Base-by-base conservation (phyloP, 768 basidiomycete species). In the Atractiella rhizophila region DNA sequence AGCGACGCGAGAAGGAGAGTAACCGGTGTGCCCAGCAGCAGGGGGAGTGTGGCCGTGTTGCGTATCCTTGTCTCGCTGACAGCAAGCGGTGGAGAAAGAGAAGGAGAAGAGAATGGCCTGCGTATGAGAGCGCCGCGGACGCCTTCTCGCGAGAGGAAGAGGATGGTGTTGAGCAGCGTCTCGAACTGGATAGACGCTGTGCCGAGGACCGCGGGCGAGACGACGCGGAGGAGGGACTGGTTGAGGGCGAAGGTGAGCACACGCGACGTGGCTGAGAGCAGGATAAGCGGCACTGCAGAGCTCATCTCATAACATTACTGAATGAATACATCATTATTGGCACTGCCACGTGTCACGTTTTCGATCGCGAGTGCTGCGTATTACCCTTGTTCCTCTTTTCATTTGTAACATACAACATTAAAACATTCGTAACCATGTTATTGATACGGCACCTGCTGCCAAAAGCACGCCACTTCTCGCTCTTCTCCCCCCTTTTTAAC, bases 121-220 rank as follows among this genome's bases (percentile, higher is more conserved):
- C 35, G 37, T 13, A 91, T 64, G 4, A 91, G 66, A 5, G 79
- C 73, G 55, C 76, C 80, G 29, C 91, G 67, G 7, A 96, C 68
- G 15, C 86, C 88, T 57, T 98, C 91, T n/a, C 91, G 66, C 26
- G 76, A 74, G 7, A 96, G 65, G 57, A 96, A 94, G 32, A 96
- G 64, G 51, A 86, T 78, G 10, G 83, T 83, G 50, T 75, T 79
- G 34, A 79, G 67, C 20, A 96, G 55, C 21, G 94, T 69, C 56
- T 96, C 91, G 58, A 96, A 83, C 52, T 91, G 86, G 46, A 98
- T 77, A 0, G 82, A 71, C 13, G 81, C 83, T 0, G 79, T 83
- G 9, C 88, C 66, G 55, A 81, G 86, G 12, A 74, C 76, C 26
- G 69, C 68, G 1, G 86, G 85, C 0, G 81, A 73, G 2, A 76